phyloP scores from a whole-genome alignment of 306 rosid species.

The Cicer pinnatifidum region DNA sequence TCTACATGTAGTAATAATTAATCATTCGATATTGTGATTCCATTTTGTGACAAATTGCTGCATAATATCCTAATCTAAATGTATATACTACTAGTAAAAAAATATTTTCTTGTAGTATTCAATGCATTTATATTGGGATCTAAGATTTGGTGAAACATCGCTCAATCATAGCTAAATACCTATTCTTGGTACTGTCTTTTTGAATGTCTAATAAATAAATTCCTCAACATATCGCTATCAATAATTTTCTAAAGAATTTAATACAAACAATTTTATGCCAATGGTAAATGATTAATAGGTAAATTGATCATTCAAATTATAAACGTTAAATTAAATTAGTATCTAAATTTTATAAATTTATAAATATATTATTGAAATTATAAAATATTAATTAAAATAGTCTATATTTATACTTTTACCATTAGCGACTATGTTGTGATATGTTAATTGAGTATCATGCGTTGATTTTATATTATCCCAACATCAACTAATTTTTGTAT shows the following conservation, averaged over 20 bases:
- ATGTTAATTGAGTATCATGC: too few relatives aligned
- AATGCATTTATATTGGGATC: not conserved
- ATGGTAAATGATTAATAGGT: too few relatives aligned
- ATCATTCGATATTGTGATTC: not conserved
- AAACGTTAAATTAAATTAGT: too few relatives aligned
- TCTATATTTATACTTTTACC: too few relatives aligned
- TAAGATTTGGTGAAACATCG: slow-evolving; percentile 40
- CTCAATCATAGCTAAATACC: slow-evolving; percentile 1
- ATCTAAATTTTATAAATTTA: too few relatives aligned
- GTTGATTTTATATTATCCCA: too few relatives aligned
- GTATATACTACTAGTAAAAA: not conserved
- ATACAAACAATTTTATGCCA: too few relatives aligned
- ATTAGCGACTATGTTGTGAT: too few relatives aligned
- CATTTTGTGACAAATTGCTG: not conserved
- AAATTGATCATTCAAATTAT: too few relatives aligned
- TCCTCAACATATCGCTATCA: slow-evolving; percentile 17
- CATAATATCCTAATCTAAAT: not conserved
- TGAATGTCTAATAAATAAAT: slow-evolving; percentile 6
- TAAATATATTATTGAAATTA: too few relatives aligned
- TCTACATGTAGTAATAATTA: slow-evolving; percentile 5
- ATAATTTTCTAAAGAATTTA: not conserved
- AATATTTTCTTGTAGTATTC: not conserved
- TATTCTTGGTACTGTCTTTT: not conserved
- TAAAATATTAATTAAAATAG: too few relatives aligned
- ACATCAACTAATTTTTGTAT: too few relatives aligned